These are phyloP conservation scores for Starmerella floricola DNA, from an alignment of 805 yeast species.

Conservation along the genomic window DNA sequence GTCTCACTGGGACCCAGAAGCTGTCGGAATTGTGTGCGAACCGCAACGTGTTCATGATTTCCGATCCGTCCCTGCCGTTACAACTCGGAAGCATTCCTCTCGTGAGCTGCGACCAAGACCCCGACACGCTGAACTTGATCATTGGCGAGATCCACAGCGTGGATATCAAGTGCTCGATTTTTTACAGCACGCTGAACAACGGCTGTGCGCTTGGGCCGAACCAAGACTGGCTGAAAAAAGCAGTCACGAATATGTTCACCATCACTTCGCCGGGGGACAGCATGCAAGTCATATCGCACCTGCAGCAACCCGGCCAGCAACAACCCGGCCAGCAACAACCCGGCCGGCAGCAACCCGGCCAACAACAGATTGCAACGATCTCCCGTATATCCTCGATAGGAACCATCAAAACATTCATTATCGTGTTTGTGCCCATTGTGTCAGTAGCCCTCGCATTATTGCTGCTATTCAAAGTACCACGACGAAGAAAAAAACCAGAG, in stretches of 20 bases:
- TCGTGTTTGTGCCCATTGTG: too few species aligned
- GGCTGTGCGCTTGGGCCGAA: slow-evolving; percentile 6
- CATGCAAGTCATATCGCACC: neutral
- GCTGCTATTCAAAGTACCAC: too few species aligned
- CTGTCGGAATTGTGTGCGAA: neutral
- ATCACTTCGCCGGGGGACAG: neutral
- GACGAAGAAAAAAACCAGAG: too few species aligned
- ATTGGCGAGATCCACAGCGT: neutral
- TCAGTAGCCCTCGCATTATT: too few species aligned
- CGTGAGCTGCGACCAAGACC: slow-evolving; percentile 7
- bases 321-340: neutral
- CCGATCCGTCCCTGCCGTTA: neutral
- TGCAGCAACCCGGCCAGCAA: neutral
- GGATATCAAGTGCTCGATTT: slow-evolving; percentile 5
- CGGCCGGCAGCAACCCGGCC: too few species aligned
- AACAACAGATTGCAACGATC: too few species aligned
- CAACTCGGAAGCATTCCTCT: neutral
- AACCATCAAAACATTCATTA: too few species aligned
- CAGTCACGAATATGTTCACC: slow-evolving; percentile 14
- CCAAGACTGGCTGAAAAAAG: neutral
- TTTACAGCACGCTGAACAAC: slow-evolving; percentile 3
- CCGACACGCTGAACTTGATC: neutral
- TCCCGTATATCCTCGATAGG: too few species aligned
- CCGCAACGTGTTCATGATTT: neutral
- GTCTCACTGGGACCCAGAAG: neutral